Evolutionary conservation across 129 eudicot species (phyloP).

Genomic region (Glebionis coronaria): DNA sequence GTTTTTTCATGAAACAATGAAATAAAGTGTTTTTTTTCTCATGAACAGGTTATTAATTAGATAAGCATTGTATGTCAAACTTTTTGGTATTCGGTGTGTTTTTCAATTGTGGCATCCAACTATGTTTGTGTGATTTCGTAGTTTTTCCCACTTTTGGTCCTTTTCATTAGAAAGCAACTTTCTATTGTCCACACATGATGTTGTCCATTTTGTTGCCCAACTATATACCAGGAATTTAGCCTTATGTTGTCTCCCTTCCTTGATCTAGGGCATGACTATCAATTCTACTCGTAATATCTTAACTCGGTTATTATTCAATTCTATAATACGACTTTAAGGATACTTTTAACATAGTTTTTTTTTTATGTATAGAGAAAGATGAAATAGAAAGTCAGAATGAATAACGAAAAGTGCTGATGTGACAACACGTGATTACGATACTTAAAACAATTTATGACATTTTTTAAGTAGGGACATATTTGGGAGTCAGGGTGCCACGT

Average conservation of each 20-base stretch:
- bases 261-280: constrained; percentile 22
- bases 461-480: no score
- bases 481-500: no score
- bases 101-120: constrained; percentile 38
- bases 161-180: constrained; percentile 38
- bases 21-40: no score
- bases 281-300: neutral
- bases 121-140: constrained; percentile 30
- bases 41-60: neutral
- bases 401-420: no score
- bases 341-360: no score
- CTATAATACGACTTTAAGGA: no score
- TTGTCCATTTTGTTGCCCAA: constrained; percentile 32
- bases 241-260: constrained; percentile 27
- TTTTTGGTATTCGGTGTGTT: constrained; percentile 23
- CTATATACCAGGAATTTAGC: constrained; percentile 25
- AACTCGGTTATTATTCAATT: neutral
- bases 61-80: neutral
- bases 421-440: no score
- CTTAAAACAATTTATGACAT: no score
- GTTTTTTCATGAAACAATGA: no score
- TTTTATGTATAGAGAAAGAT: no score
- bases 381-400: no score
- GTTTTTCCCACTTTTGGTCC: constrained; percentile 34
- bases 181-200: constrained; percentile 33